phyloP scores from a whole-genome alignment of 164 flowering plant genomes.

The Piper betle region DNA sequence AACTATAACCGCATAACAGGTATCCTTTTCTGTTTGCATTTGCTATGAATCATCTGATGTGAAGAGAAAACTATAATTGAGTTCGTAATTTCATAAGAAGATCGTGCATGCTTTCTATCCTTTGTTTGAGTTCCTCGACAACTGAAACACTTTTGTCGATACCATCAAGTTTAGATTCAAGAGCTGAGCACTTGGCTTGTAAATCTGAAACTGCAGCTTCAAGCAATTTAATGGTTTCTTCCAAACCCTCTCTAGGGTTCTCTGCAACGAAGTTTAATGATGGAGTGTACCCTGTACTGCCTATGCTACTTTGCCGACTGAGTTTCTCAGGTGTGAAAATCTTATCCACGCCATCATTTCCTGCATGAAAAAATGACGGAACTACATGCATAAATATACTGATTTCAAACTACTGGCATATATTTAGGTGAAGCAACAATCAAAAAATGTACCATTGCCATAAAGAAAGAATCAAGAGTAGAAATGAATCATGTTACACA shows the following conservation, averaged over 20 bases:
- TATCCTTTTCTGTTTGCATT: too few species aligned
- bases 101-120: constrained; percentile 52
- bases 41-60: too few species aligned
- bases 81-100: constrained; percentile 38
- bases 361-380: constrained; percentile 27
- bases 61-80: constrained; percentile 20
- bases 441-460: too few species aligned
- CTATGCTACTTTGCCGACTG: constrained; percentile 26
- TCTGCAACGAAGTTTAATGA: constrained; percentile 14
- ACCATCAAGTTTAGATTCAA: constrained; percentile 21
- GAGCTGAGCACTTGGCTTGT: constrained; percentile 46
- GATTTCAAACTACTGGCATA: too few species aligned
- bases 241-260: constrained; percentile 20
- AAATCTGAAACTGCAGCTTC: constrained; percentile 61
- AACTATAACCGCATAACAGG: constrained; percentile 16
- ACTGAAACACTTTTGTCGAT: constrained; percentile 28
- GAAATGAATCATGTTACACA: too few species aligned
- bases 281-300: constrained; percentile 23
- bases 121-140: constrained; percentile 42
- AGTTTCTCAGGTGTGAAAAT: constrained; percentile 45
- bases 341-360: constrained; percentile 64
- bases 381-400: too few species aligned
- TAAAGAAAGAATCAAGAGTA: too few species aligned
- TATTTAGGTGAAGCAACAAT: too few species aligned
- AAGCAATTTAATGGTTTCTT: constrained; percentile 49